Percentiles rank a stretch among this genome's conserved stretches.
phyloP scores from a whole-genome alignment of 1,139 yeast genomes.

The Candida smagusa region DNA sequence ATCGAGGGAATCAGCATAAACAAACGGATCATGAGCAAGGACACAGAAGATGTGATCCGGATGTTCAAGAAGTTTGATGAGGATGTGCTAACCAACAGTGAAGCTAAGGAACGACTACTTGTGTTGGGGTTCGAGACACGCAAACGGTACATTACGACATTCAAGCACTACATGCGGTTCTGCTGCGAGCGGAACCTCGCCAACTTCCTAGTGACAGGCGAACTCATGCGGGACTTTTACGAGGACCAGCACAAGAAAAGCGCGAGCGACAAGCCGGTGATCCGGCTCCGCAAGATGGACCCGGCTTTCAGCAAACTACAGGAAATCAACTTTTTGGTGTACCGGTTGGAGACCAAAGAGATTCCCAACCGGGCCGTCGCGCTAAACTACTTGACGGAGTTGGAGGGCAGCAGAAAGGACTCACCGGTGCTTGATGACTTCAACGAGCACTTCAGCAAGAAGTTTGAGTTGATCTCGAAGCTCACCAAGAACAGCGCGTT shows the following conservation, averaged over 20 bases:
- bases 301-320: conserved; percentile 18
- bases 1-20: conserved; percentile 16
- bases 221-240: conserved; percentile 17
- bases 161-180: conserved; percentile 16
- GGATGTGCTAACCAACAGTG: conserved; percentile 16
- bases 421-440: conserved; percentile 1
- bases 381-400: conserved; percentile 13
- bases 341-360: conserved; percentile 13
- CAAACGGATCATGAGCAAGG: conserved; percentile 17
- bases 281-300: conserved; percentile 17
- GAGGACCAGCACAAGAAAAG: conserved; percentile 14
- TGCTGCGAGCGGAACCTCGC: conserved; percentile 13
- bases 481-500: conserved; percentile 5
- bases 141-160: conserved; percentile 17
- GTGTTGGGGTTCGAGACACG: conserved; percentile 16
- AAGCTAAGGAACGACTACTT: conserved; percentile 15
- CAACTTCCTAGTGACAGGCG: conserved; percentile 16
- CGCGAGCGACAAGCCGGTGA: conserved; percentile 15
- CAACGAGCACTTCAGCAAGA: conserved; percentile 1
- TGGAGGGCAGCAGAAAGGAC: conserved; percentile 10
- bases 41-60: conserved; percentile 15
- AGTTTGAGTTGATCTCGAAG: conserved; percentile 5
- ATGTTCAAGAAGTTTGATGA: conserved; percentile 19
- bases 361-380: conserved; percentile 17
- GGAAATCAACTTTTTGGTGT: conserved; percentile 17